Evolutionary conservation across 805 yeast species (phyloP), one percentile per base, ranked within the genome.

Genomic region (Vanderwaltozyma tropicalis): DNA sequence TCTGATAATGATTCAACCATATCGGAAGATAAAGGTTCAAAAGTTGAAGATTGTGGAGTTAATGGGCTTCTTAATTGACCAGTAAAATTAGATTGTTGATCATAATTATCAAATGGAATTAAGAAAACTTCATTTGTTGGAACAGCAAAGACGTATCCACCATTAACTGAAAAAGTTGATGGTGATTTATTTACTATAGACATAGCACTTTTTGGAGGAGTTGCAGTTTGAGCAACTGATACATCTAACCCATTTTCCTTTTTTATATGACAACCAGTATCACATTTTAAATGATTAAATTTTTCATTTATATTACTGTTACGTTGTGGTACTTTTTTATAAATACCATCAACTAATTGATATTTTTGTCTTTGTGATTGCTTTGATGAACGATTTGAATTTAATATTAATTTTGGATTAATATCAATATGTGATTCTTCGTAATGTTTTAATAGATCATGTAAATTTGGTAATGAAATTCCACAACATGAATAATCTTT

Each of bases 401-500:
- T 19, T 20, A 15, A 20, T 34, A 25, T 12, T 28, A 30, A 21
- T 34, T 27, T 7, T 27, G 19, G 15, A 20, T 35, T 12, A 16
- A 10, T 8, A 27, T 75, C 61, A 41, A 92, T 88, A 62, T 92
- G 98, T 33, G 92, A 86, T 61, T 92, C 97, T 58, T 92, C 98
- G 59, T 92, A 92, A 60, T 92, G 98, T 50, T 92, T 76, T 45
- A 92, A 69, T 43, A 92, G 68, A 58, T 92, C 98, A 59, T 92
- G 98, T 46, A 92, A 67, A 11, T 95, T 88, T 24, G 97, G 97
- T 43, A 92, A 70, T 31, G 80, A 67, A 55, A 83, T 81, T 21
- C 97, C 98, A 65, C 98, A 92, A 63, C 98, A 92, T 36, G 86
- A 77, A 63, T 92, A 92, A 65, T 92, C 98, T 60, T 83, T 84